Evolutionary conservation across 2,329 filamentous ascomycete species (phyloP).

Genomic region (Phaeophleospora eucalypticola): DNA sequence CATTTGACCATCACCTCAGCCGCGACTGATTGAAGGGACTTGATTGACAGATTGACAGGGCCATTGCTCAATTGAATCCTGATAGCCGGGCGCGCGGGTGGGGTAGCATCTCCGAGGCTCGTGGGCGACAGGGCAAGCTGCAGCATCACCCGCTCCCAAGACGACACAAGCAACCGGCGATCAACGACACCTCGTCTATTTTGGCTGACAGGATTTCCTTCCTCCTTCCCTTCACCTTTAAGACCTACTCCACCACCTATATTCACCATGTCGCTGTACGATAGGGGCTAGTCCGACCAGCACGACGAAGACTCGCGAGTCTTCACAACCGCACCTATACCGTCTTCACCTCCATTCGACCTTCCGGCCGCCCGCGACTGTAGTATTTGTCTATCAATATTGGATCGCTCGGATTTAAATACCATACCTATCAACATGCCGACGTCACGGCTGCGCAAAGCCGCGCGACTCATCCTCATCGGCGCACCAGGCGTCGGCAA

Average conservation of each 20-base stretch:
- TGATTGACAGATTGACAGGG: background rate
- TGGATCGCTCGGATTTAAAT: no score
- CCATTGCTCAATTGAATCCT: no score
- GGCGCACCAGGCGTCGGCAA: constrained; percentile 97
- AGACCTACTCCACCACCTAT: background rate
- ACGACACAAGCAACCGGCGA: background rate
- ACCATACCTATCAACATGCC: constrained; percentile 2
- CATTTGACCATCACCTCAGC: no score
- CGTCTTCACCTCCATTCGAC: background rate
- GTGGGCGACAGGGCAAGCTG: no score
- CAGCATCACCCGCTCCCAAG: no score
- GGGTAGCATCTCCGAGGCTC: no score
- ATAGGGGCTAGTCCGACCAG: constrained; percentile 22
- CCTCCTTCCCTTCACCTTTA: background rate
- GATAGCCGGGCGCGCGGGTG: no score
- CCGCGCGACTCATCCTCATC: constrained; percentile 89
- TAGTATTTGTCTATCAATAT: no score
- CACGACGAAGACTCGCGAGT: constrained; percentile 12
- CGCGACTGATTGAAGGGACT: no score
- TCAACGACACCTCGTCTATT: background rate
- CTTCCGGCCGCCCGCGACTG: no score
- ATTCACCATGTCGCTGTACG: constrained; percentile 22
- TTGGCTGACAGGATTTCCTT: background rate
- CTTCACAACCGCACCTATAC: constrained; percentile 8
- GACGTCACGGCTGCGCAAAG: constrained; percentile 49